phyloP scores from a whole-genome alignment of 306 rosid genomes.

The Sicyos edulis region DNA sequence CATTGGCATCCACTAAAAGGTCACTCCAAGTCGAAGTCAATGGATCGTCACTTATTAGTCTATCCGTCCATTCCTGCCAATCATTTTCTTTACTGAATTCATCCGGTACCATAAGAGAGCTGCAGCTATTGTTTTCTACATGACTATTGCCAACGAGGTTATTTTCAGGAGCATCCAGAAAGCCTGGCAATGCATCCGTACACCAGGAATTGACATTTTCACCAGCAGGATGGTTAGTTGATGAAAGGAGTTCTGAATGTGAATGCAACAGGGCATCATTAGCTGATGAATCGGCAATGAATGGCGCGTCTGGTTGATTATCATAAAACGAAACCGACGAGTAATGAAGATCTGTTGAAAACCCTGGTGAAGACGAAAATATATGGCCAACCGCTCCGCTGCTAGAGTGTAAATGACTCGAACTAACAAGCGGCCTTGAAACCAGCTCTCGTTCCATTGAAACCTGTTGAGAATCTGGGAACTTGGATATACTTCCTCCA shows the following conservation, averaged over 20 bases:
- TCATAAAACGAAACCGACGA: conserved; percentile 62
- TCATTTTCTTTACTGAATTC: conserved; percentile 61
- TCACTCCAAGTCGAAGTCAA: conserved; percentile 80
- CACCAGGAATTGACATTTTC: conserved; percentile 65
- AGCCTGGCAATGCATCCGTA: conserved; percentile 60
- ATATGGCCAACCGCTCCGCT: conserved; percentile 75
- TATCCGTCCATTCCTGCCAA: conserved; percentile 97
- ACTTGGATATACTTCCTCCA: conserved; percentile 58
- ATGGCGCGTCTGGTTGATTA: conserved; percentile 48
- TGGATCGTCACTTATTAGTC: conserved; percentile 67
- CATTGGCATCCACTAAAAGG: conserved; percentile 58
- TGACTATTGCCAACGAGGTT: conserved; percentile 51
- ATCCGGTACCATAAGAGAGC: conserved; percentile 51
- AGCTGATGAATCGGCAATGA: conserved; percentile 51
- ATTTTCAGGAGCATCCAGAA: conserved; percentile 68
- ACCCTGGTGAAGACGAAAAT: conserved; percentile 80
- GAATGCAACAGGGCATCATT: conserved; percentile 43
- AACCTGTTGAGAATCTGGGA: conserved; percentile 59
- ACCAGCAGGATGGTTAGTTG: conserved; percentile 47
- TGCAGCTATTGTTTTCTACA: conserved; percentile 58
- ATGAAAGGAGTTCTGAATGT: conserved; percentile 39
- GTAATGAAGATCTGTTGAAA: conserved; percentile 72
- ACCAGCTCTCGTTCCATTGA: conserved; percentile 49
- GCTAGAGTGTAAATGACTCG: conserved; percentile 46
- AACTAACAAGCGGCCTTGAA: conserved; percentile 42